Evolutionary conservation across 2,329 filamentous ascomycete species (phyloP), one percentile per base, ranked within the genome.

Genomic region (Fusarium vanettenii): DNA sequence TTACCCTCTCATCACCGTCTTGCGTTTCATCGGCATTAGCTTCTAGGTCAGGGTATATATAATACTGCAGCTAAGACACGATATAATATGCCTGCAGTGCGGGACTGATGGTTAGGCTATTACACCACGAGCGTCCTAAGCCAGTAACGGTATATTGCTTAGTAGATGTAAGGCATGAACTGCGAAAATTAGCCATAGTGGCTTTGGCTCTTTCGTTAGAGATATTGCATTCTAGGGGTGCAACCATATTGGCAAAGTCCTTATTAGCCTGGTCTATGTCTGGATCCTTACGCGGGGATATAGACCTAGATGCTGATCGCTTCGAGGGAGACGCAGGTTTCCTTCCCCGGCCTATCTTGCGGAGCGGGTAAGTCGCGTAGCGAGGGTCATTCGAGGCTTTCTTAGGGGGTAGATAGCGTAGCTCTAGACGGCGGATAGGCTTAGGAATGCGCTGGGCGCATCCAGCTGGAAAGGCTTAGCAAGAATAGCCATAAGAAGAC

Each of bases 241-340:
- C 31, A 8, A 68, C 43, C n/a, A 62, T 41, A 3, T 52, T 55
- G 5, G 22, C 5, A n/a, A 50, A 8, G 13, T 55, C 41, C 13
- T 64, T 14, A 27, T 64, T 55, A 6, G 39, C 27, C 22, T 50
- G 20, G 43, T 37, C 41, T 6, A 64, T 43, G 1, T 43, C 60
- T 10, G 27, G 33, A 11, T 60, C 52, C 41, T 64, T 60, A 43
- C 33, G 25, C n/a, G 60, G 55, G 11, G 55, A 70, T 8, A 48
- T 33, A 9, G 39, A 71, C 25, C 64, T 41, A 29, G 69, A 71
- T 13, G 25, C 45, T 6, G 31, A 67, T 33, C 64, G 35, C 27
- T 71, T 67, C 7, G 60, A 43, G 10, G 22, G 43, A 11, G 60
- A 45, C 10, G 20, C 64, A 14, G 20, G 50, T 31, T 22, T 56